phyloP scores from a whole-genome alignment of 75 land plant genomes.

The Selaginella moellendorffii region DNA sequence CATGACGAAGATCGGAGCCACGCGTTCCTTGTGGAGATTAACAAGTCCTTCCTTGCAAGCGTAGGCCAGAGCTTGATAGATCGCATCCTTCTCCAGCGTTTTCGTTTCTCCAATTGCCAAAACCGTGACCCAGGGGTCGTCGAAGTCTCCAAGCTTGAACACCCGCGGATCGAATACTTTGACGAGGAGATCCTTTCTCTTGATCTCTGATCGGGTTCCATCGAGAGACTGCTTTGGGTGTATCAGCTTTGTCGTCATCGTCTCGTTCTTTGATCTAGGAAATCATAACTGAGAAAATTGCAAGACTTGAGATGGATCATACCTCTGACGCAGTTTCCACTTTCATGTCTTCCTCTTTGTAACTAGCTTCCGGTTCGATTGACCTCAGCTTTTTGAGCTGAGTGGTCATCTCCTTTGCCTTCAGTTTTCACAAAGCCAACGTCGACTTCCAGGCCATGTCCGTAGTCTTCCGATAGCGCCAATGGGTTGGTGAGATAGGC shows the following conservation, averaged over 20 bases:
- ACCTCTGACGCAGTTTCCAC: not conserved
- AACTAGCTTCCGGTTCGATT: not conserved
- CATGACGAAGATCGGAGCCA: not conserved
- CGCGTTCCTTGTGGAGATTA: not conserved
- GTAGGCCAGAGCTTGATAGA: not conserved
- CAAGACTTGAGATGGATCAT: not conserved
- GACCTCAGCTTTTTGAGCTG: not conserved
- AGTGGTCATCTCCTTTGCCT: not conserved
- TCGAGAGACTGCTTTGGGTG: too few relatives aligned
- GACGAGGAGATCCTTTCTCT: not conserved
- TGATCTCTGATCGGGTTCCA: too few relatives aligned
- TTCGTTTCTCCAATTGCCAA: not conserved
- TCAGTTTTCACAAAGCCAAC: not conserved
- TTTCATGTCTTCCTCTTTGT: not conserved
- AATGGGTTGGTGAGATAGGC: not conserved
- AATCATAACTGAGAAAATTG: too few relatives aligned
- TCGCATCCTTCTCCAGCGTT: not conserved
- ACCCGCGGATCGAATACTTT: not conserved
- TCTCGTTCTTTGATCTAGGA: not conserved
- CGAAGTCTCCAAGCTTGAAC: not conserved
- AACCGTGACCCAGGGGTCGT: not conserved
- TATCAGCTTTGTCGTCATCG: not conserved
- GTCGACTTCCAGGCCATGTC: not conserved
- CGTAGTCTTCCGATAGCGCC: not conserved
- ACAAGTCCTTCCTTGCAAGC: not conserved